These are phyloP conservation scores for Eucalyptus erythrocorys DNA, from an alignment of 345 rosid genomes.

Conservation along the genomic window DNA sequence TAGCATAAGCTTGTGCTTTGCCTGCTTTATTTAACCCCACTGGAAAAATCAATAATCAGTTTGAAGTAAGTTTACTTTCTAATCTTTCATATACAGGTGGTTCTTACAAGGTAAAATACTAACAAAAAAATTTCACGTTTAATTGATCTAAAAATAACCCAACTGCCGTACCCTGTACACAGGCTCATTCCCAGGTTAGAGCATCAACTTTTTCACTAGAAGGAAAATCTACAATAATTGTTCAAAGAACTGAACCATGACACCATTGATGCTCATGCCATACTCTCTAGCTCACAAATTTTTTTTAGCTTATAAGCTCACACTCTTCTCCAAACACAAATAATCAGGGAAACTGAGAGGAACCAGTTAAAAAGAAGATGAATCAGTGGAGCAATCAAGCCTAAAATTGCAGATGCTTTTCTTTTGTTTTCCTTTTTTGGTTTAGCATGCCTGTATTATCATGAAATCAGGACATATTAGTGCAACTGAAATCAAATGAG, in stretches of 20 bases:
- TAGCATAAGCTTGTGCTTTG: slow-evolving; percentile 6
- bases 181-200: neutral
- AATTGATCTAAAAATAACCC: neutral
- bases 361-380: neutral
- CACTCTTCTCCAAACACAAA: neutral
- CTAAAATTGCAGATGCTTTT: neutral
- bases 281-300: neutral
- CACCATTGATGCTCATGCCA: neutral
- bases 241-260: neutral
- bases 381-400: neutral
- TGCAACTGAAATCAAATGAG: neutral
- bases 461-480: neutral
- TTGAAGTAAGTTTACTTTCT: neutral
- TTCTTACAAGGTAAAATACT: neutral
- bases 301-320: neutral
- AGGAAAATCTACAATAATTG: neutral
- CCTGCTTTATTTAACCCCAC: slow-evolving; percentile 15
- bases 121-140: neutral
- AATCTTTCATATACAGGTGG: neutral
- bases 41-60: neutral
- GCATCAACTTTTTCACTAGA: neutral
- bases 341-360: neutral
- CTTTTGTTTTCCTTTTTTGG: neutral
- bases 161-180: neutral
- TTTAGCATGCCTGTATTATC: neutral